phyloP scores from a whole-genome alignment of 306 rosid species.

The Carpinus fangiana region DNA sequence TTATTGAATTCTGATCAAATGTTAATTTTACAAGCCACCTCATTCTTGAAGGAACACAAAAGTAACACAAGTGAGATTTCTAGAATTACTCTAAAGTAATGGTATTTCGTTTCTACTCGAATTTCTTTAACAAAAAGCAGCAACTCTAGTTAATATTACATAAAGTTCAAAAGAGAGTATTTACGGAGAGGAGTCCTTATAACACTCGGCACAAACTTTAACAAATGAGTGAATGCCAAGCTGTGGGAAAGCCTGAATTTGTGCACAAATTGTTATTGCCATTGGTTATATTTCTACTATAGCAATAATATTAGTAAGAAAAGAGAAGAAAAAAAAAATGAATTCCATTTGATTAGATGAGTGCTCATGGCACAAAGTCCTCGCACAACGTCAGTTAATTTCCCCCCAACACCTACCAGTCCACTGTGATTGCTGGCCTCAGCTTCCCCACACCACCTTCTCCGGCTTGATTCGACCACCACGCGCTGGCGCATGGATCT shows the following conservation, averaged over 20 bases:
- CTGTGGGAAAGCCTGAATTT: slow-evolving; percentile 77
- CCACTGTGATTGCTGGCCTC: no score
- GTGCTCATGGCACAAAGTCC: slow-evolving; percentile 89
- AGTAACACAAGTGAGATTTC: no score
- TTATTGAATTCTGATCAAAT: no score
- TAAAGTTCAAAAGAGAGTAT: slow-evolving; percentile 20
- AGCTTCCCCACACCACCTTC: no score
- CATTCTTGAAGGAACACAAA: no score
- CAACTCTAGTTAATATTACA: background rate
- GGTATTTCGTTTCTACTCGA: slow-evolving; percentile 13
- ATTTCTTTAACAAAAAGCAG: background rate
- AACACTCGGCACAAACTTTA: slow-evolving; percentile 90
- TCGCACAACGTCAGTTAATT: slow-evolving; percentile 65
- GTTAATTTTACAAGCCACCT: no score
- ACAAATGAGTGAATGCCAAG: slow-evolving; percentile 74
- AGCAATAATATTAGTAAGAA: slow-evolving; percentile 1
- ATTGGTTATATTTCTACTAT: slow-evolving; percentile 6
- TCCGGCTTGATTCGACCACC: no score
- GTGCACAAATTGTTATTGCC: slow-evolving; percentile 28
- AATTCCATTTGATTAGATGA: slow-evolving; percentile 74
- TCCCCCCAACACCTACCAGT: no score
- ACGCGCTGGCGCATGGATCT: no score
- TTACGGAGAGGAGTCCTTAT: slow-evolving; percentile 66
- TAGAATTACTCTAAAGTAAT: background rate
- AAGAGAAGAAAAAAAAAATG: background rate